Conservation (phyloP, 2,329 filamentous ascomycete genomes). For the Chaetoscypha palmicola region DNA sequence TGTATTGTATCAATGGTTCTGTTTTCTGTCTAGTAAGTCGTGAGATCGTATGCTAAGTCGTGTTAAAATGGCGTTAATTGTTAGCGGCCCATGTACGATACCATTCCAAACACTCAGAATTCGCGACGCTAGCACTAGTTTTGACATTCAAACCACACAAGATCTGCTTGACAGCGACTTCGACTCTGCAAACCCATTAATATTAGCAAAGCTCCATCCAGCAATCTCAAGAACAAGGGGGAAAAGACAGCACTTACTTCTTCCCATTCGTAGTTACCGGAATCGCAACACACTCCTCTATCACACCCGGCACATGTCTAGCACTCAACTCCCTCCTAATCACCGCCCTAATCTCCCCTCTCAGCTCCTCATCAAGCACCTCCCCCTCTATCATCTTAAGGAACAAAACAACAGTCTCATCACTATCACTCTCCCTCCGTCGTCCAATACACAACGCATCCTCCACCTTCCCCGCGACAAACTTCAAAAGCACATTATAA, state of each 20-base stretch:
- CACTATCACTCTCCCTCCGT: slow-evolving; percentile 40
- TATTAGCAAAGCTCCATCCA: not conserved
- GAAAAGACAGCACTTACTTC: slow-evolving; percentile 53
- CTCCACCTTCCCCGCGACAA: slow-evolving; percentile 70
- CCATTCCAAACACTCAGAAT: slow-evolving; percentile 81
- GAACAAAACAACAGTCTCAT: slow-evolving; percentile 64
- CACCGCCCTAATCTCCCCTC: slow-evolving; percentile 54
- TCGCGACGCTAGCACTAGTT: slow-evolving; percentile 89
- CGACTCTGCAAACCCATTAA: slow-evolving; percentile 51
- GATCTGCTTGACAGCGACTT: slow-evolving; percentile 95
- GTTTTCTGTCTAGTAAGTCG: not conserved
- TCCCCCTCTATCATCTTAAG: slow-evolving; percentile 56
- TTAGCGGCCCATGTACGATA: slow-evolving; percentile 69
- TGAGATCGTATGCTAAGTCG: not conserved
- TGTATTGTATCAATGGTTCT: not conserved
- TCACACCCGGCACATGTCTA: slow-evolving; percentile 77
- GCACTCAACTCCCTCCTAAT: slow-evolving; percentile 77
- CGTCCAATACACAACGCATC: slow-evolving; percentile 86
- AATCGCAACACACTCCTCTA: slow-evolving; percentile 73
- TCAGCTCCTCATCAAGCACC: slow-evolving; percentile 53
- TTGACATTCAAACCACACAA: slow-evolving; percentile 80
- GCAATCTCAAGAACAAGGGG: not conserved
- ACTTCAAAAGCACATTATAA: slow-evolving; percentile 83
- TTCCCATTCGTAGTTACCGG: slow-evolving; percentile 93
- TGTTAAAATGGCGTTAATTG: not conserved